A percentile compares a stretch with the other conserved stretches of the same genome.
Conservation (phyloP, 2,329 filamentous ascomycete genomes). For the Scytalidium sp. region DNA sequence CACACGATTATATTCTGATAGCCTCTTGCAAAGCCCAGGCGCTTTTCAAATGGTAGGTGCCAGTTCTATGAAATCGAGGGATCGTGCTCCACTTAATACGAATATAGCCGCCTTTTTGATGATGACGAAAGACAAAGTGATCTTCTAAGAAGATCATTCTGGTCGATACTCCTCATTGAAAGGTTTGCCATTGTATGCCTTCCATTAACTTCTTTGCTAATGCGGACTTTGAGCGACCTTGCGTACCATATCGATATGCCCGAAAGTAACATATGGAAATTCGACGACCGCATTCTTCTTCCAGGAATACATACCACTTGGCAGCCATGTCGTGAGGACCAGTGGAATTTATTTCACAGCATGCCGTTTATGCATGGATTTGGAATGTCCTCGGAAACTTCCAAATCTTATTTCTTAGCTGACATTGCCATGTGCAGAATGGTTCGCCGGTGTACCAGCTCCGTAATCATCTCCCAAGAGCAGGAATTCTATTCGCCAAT, state of each 20-base stretch:
- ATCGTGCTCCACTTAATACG: too few relatives aligned
- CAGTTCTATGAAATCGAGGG: not conserved
- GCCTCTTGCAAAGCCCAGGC: constrained; percentile 28
- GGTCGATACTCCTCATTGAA: constrained; percentile 25
- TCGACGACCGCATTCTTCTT: constrained; percentile 24
- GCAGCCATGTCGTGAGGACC: constrained; percentile 15
- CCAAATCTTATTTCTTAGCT: constrained; percentile 27
- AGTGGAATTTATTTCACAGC: constrained; percentile 3
- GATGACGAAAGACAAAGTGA: constrained; percentile 11
- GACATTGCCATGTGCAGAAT: constrained; percentile 31
- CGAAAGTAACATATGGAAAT: constrained; percentile 26
- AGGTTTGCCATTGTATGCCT: constrained; percentile 4
- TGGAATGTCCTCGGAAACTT: constrained; percentile 3
- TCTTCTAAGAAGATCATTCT: constrained; percentile 17
- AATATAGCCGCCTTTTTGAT: constrained; percentile 9
- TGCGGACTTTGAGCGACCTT: constrained; percentile 17
- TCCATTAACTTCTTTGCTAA: not conserved
- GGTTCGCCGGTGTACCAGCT: constrained; percentile 28
- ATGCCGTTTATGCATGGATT: not conserved
- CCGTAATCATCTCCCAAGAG: constrained; percentile 16
- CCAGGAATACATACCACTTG: constrained; percentile 20
- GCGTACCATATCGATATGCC: constrained; percentile 24
- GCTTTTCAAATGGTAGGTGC: constrained; percentile 17
- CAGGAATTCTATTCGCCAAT: constrained; percentile 23
- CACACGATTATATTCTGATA: constrained; percentile 26